Percentiles rank a stretch among this genome's conserved stretches.
These are phyloP conservation scores for Metschnikowia sp. DNA, from an alignment of 805 yeast genomes.

Conservation along the genomic window DNA sequence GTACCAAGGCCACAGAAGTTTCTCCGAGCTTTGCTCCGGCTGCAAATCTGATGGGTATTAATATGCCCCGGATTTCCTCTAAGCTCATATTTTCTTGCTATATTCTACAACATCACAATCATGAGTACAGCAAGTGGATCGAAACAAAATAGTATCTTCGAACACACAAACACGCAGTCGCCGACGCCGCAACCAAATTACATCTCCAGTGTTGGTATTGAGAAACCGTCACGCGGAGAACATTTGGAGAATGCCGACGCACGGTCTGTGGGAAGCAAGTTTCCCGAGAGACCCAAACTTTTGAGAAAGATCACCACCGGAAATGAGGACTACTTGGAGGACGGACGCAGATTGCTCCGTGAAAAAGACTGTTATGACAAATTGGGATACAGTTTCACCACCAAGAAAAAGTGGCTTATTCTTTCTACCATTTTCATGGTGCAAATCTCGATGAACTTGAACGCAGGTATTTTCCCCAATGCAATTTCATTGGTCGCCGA, in stretches of 20 bases:
- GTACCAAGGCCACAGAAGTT: too few species aligned
- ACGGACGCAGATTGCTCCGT: slow-evolving; percentile 26
- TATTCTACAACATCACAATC: too few species aligned
- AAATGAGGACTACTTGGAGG: slow-evolving; percentile 20
- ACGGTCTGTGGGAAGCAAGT: background rate
- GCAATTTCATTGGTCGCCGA: slow-evolving; percentile 23
- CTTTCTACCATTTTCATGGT: slow-evolving; percentile 33
- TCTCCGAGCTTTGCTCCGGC: too few species aligned
- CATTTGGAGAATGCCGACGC: slow-evolving; percentile 1
- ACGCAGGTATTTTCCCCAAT: slow-evolving; percentile 31
- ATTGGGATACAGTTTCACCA: slow-evolving; percentile 31
- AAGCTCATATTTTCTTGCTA: too few species aligned
- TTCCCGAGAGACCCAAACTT: slow-evolving; percentile 1
- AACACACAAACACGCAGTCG: too few species aligned
- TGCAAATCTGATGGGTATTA: too few species aligned
- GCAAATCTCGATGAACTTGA: slow-evolving; percentile 43
- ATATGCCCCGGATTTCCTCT: too few species aligned
- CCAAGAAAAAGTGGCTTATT: slow-evolving; percentile 33
- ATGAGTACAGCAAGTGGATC: too few species aligned
- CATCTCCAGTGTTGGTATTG: slow-evolving; percentile 5
- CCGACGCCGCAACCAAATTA: background rate
- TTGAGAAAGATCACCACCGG: slow-evolving; percentile 10
- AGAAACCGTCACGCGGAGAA: slow-evolving; percentile 5
- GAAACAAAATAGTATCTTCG: too few species aligned
- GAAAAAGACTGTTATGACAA: slow-evolving; percentile 37